Conservation (phyloP, 139 green algal species). For the Chlorella sp. region DNA sequence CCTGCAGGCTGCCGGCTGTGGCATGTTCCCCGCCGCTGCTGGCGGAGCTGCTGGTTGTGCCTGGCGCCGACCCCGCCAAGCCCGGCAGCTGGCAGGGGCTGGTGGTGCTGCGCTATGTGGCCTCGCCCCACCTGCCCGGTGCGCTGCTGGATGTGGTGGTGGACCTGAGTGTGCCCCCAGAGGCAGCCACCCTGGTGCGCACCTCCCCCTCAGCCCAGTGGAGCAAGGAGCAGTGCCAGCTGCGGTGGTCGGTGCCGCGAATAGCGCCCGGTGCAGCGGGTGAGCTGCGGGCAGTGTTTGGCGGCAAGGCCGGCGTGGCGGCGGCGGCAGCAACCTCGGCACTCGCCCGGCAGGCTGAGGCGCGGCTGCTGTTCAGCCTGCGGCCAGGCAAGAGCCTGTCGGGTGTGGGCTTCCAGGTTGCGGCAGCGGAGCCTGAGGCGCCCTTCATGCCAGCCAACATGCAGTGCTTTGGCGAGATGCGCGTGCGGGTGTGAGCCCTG, state of each 20-base stretch:
- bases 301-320: constrained; percentile 10
- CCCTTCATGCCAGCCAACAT: constrained; percentile 10
- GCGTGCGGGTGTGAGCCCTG: not conserved
- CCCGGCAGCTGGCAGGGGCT: constrained; percentile 30
- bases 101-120: constrained; percentile 44
- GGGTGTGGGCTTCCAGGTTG: constrained; percentile 37
- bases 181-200: constrained; percentile 5
- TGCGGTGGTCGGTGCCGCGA: constrained; percentile 31
- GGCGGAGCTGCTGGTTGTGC: constrained; percentile 24
- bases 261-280: constrained; percentile 20
- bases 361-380: constrained; percentile 26
- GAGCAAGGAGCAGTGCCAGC: constrained; percentile 25
- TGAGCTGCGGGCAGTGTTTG: constrained; percentile 34
- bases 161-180: constrained; percentile 38
- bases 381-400: constrained; percentile 40
- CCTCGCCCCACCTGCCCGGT: constrained; percentile 15
- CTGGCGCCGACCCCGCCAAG: constrained; percentile 1
- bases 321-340: not conserved
- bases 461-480: constrained; percentile 31
- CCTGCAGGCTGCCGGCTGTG: constrained; percentile 38
- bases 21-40: constrained; percentile 43
- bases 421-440: not conserved
- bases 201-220: constrained; percentile 31
- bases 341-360: constrained; percentile 8
- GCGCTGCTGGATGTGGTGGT: constrained; percentile 41